Evolutionary conservation across 2,329 filamentous ascomycete genomes (phyloP), one percentile per base, ranked within the genome.

Genomic region (Blastomyces emzantsi): DNA sequence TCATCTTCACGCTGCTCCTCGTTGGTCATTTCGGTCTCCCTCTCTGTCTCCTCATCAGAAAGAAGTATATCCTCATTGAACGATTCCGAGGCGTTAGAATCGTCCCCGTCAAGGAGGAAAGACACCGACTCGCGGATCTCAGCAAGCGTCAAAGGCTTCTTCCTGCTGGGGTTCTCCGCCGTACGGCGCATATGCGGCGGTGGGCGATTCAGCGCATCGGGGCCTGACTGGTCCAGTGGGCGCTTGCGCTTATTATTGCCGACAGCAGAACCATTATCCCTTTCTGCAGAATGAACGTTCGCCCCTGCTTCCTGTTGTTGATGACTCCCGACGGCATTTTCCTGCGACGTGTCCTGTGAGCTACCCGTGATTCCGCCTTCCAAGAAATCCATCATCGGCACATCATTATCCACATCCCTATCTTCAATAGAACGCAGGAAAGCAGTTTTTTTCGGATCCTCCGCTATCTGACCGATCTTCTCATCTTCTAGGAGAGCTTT

Each of bases 391-490:
- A 33, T n/a, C 25, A 45, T 60, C 7, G 33, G 36, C 75, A 89
- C 84, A 62, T 91, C 88, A 65, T 82, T 81, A 28, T 82, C 81
- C n/a, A 69, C 82, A 81, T 87, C 89, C 60, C 85, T 85, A 72
- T 97, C 92, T 70, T 96, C 92, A 61, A 99, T 90, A 7, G 91
- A 91, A 67, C 87, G 87, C 69, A 99, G 82, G 78, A 99, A 99
- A 0, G 94, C 94, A 66, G 89, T 84, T 73, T 92, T 93, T 73
- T 93, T 92, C 1, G 90, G 90, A 70, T 95, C 92, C 73, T 91
- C 87, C 43, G 90, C 92, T 66, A 97, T 90, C 75, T 93, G 92
- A 72, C 89, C 90, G 69, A 99, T 86, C 47, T 91, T 90, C 74
- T 96, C 92, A 71, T 97, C 92, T 30, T 90, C 83, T 57, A 96